Conservation (phyloP, 1,284 basidiomycete species). For the Naganishia sp. region DNA sequence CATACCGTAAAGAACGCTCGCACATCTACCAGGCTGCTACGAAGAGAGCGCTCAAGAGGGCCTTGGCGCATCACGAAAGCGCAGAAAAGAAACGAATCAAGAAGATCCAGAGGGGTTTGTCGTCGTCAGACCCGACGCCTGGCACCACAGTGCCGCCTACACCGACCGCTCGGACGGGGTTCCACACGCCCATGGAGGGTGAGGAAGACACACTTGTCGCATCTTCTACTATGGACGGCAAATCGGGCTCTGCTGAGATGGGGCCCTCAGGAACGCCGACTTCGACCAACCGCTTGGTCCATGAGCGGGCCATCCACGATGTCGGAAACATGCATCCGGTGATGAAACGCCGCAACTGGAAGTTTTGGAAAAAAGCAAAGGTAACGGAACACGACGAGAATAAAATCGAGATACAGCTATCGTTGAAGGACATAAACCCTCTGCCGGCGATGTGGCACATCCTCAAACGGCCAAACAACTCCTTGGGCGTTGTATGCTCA, state of each 20-base stretch:
- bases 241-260: neutral
- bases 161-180: constrained; percentile 20
- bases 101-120: constrained; percentile 37
- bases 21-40: constrained; percentile 68
- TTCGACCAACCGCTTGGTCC: neutral
- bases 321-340: constrained; percentile 16
- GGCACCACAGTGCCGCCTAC: constrained; percentile 34
- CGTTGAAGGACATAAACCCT: constrained; percentile 72
- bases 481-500: constrained; percentile 67
- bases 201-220: constrained; percentile 16
- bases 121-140: constrained; percentile 35
- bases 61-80: constrained; percentile 39
- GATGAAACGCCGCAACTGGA: constrained; percentile 16
- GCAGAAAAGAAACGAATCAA: constrained; percentile 40
- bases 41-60: constrained; percentile 46
- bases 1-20: constrained; percentile 77
- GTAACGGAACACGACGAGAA: constrained; percentile 28
- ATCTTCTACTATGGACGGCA: neutral
- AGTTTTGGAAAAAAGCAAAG: constrained; percentile 14
- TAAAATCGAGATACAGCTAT: constrained; percentile 59
- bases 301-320: constrained; percentile 26
- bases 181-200: constrained; percentile 9
- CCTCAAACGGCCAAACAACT: constrained; percentile 66
- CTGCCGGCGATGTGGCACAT: constrained; percentile 63
- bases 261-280: neutral